phyloP scores from a whole-genome alignment of 495 filamentous ascomycete species.

The Astrothelium macrocarpum region DNA sequence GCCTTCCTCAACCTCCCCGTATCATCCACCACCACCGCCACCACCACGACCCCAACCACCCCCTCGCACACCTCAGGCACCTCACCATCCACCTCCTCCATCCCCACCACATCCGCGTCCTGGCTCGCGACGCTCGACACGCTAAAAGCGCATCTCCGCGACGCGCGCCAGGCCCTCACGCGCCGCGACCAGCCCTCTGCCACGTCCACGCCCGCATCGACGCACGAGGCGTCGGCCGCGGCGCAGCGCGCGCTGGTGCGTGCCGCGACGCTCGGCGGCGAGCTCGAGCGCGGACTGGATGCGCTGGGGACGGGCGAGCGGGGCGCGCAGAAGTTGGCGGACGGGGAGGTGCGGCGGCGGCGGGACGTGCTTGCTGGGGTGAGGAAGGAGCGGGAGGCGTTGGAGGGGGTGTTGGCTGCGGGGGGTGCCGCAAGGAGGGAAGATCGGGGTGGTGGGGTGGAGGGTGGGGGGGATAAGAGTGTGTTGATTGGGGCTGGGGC shows the following conservation, averaged over 20 bases:
- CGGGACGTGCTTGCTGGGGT: slow-evolving; percentile 70
- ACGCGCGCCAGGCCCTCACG: slow-evolving; percentile 65
- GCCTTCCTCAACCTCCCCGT: slow-evolving; percentile 73
- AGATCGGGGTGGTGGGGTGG: slow-evolving; percentile 71
- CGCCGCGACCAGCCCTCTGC: slow-evolving; percentile 69
- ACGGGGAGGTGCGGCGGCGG: slow-evolving; percentile 78
- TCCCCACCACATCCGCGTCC: slow-evolving; percentile 41
- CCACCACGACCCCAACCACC: slow-evolving; percentile 24
- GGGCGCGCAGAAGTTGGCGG: slow-evolving; percentile 48
- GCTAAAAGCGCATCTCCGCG: slow-evolving; percentile 72
- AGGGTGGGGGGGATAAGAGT: slow-evolving; percentile 55
- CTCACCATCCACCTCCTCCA: slow-evolving; percentile 31
- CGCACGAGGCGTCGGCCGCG: slow-evolving; percentile 64
- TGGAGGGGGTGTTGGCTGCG: slow-evolving; percentile 72
- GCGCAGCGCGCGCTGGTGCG: slow-evolving; percentile 77
- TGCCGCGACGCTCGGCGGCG: slow-evolving; percentile 55
- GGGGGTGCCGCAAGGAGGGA: slow-evolving; percentile 68
- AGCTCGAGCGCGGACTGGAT: slow-evolving; percentile 63
- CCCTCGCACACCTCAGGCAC: slow-evolving; percentile 20
- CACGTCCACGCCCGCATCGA: too few species aligned
- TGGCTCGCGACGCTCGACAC: slow-evolving; percentile 85
- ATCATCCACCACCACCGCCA: slow-evolving; percentile 11
- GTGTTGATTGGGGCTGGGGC: slow-evolving; percentile 6
- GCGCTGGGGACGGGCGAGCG: slow-evolving; percentile 31
- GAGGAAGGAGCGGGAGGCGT: slow-evolving; percentile 71